phyloP scores from a whole-genome alignment of 305 asterid genomes.

The Andrographis paniculata region DNA sequence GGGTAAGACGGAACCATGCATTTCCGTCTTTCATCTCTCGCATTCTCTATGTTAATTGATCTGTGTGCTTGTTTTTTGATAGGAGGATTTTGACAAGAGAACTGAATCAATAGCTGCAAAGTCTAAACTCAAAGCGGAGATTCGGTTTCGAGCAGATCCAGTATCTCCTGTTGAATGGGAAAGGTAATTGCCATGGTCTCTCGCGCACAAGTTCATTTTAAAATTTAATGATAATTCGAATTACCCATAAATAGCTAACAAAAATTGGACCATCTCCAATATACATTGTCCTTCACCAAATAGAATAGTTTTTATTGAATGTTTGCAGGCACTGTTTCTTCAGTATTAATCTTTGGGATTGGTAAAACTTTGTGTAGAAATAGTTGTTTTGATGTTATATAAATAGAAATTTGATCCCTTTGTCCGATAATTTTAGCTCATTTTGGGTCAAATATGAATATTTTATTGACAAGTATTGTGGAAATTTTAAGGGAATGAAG shows the following conservation, averaged over 20 bases:
- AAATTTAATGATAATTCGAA: not conserved
- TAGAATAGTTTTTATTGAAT: not conserved
- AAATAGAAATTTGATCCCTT: too few species aligned
- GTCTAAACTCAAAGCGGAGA: slow-evolving; percentile 82
- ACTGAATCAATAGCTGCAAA: slow-evolving; percentile 68
- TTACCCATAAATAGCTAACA: not conserved
- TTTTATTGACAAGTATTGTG: too few species aligned
- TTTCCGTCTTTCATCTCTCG: not conserved
- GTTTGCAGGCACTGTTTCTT: not conserved
- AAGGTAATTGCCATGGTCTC: slow-evolving; percentile 31
- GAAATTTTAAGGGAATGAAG: too few species aligned
- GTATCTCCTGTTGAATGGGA: slow-evolving; percentile 91
- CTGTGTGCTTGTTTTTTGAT: slow-evolving; percentile 23
- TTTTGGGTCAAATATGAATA: too few species aligned
- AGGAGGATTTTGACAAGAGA: slow-evolving; percentile 88
- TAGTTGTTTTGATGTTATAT: too few species aligned
- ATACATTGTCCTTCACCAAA: not conserved
- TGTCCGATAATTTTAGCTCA: too few species aligned
- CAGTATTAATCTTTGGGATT: too few species aligned
- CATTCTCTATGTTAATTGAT: slow-evolving; percentile 12
- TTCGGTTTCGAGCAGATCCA: slow-evolving; percentile 82
- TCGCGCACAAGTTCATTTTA: not conserved
- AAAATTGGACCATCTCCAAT: not conserved
- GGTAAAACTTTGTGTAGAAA: too few species aligned
- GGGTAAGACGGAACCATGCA: slow-evolving; percentile 37